Evolutionary conservation across 139 green algal species (phyloP), one percentile per base, ranked within the genome.

Genomic region (Chlorokybus atmophyticus): DNA sequence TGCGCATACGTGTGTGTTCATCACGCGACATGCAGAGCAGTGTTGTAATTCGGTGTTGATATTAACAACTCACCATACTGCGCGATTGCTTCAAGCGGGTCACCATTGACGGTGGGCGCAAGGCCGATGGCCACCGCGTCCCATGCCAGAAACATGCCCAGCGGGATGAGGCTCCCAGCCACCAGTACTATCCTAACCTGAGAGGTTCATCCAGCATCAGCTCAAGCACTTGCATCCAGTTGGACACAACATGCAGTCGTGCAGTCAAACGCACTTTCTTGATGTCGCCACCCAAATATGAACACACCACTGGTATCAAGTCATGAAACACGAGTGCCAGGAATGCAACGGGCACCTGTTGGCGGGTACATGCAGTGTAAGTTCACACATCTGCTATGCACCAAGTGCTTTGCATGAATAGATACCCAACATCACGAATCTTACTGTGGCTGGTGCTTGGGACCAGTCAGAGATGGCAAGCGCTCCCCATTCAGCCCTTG

Each of bases 261-360:
- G n/a, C n/a, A n/a, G n/a, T n/a, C n/a, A n/a, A n/a, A n/a, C n/a
- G n/a, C n/a, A n/a, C n/a, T n/a, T n/a, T n/a, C 7, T 10, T 7
- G 4, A 73, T 41, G 62, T 89, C 72, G 26, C 71, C 77, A 2
- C 59, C 66, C 32, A 89, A 68, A 47, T 81, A 78, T 5, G 60
- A 47, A 27, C 73, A 81, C n/a, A 88, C 52, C 5, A 86, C 58
- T 56, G 42, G 82, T 4, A 86, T 55, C n/a, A 89, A 62, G 48
- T 89, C 76, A 57, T 89, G 82, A 49, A 73, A 89, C 2, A 89
- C 82, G 0, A 88, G 57, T 1, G 82, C 53, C 24, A 89, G 73
- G 28, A 86, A 80, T 21, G 85, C 58, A 62, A 87, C 71, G 26
- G 82, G 82, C 26, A 44, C 35, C n/a, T n/a, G n/a, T n/a, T n/a